Base-by-base conservation (phyloP, 148 eudicot species). In the Silene conica region DNA sequence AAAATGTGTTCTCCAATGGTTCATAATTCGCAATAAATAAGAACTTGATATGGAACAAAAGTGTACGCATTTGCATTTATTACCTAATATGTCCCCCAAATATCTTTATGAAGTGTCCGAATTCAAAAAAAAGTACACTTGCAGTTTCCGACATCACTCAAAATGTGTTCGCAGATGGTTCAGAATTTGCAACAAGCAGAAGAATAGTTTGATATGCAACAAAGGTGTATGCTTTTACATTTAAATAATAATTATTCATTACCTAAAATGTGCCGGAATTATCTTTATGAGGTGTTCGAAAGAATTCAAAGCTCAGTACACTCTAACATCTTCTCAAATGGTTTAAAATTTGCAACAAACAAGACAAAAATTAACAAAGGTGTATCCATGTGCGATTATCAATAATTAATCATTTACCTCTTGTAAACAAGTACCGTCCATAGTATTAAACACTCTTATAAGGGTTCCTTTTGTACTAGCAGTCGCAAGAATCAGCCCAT, bases 401-500 rank as follows among this genome's bases (percentile, higher is more conserved):
- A 52, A 65, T 4, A 16, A 41, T 28, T 8, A 25, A 60, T 71
- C 61, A 77, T 23, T 23, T 91, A 95, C 99, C 99, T 95, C 99
- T 84, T 95, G 99, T 82, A 95, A 82, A 77, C 80, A 88, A 81
- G 97, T 86, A 59, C 99, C 99, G 82, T 95, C 97, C 92, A 95
- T 82, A 15, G 99, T 90, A 82, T 92, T 95, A 69, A 90, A 95
- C 66, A 95, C 84, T 80, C 99, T 87, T 58, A 95, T 77, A 52
- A 92, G 85, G 72, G 97, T 95, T 46, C 99, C 99, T 80, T 84
- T 92, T 14, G 89, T 79, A 81, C 99, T 92, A 48, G 99, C 97
- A 67, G 99, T 92, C 13, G 99, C 99, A 83, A 95, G 99, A 85
- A 95, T 84, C 63, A 95, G 86, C 46, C 99, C 99, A 78, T 95